A percentile compares a stretch with the other conserved stretches of the same genome.
Conservation (phyloP, 2,329 filamentous ascomycete genomes). For the Aureobasidium musti region DNA sequence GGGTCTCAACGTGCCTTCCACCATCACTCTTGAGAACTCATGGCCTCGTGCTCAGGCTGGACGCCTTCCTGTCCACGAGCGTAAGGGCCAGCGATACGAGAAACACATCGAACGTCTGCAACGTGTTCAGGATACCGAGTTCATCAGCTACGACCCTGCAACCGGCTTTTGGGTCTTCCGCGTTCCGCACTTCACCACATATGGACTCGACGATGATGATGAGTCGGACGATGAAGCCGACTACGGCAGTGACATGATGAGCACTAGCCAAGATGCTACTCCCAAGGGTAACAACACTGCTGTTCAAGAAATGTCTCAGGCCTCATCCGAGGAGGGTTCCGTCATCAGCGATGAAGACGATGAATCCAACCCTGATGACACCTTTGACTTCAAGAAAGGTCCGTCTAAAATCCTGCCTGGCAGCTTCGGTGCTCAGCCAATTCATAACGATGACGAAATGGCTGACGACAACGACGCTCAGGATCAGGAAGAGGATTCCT, state of each 20-base stretch:
- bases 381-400: constrained; percentile 58
- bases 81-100: constrained; percentile 65
- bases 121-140: constrained; percentile 76
- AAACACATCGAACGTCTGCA: constrained; percentile 84
- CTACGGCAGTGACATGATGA: constrained; percentile 10
- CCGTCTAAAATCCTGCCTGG: constrained; percentile 70
- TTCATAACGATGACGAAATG: constrained; percentile 58
- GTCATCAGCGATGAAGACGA: constrained; percentile 43
- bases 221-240: constrained; percentile 53
- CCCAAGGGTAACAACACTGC: constrained; percentile 30
- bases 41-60: constrained; percentile 76
- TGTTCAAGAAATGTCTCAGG: constrained; percentile 29
- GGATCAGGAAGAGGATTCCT: constrained; percentile 54
- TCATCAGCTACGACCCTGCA: constrained; percentile 74
- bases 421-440: constrained; percentile 64
- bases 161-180: constrained; percentile 88
- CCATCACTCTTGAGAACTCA: constrained; percentile 85
- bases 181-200: constrained; percentile 97
- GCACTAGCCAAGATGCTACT: constrained; percentile 28
- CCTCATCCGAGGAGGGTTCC: constrained; percentile 40
- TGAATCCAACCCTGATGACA: constrained; percentile 54
- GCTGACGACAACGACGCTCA: constrained; percentile 50
- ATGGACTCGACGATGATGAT: constrained; percentile 73
- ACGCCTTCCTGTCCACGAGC: constrained; percentile 58
- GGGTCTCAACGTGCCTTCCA: constrained; percentile 87